Evolutionary conservation across 1,284 basidiomycete genomes (phyloP).

Genomic region (Leccinum glutinopallens): DNA sequence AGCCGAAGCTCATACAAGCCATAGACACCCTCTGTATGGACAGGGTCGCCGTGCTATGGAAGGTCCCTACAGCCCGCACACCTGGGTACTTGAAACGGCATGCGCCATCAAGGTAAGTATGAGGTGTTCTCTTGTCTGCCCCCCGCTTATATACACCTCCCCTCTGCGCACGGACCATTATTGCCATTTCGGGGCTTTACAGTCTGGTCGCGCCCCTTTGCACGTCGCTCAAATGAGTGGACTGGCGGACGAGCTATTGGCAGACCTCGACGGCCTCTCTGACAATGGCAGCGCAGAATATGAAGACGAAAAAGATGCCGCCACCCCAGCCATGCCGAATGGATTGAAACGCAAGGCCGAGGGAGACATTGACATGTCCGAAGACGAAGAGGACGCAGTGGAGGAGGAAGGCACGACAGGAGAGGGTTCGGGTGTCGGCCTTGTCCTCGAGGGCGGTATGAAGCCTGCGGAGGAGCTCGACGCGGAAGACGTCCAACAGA

Average conservation of each 20-base stretch:
- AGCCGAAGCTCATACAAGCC: constrained; percentile 39
- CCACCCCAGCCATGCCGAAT: constrained; percentile 37
- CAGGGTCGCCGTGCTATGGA: constrained; percentile 57
- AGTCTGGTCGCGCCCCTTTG: not conserved
- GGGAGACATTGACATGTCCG: constrained; percentile 53
- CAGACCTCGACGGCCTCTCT: constrained; percentile 81
- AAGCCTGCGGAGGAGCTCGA: constrained; percentile 93
- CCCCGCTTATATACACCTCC: constrained; percentile 22
- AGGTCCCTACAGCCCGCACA: constrained; percentile 45
- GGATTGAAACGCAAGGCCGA: constrained; percentile 65
- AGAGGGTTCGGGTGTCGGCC: constrained; percentile 49
- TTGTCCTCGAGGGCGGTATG: constrained; percentile 89
- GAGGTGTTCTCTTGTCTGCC: not conserved
- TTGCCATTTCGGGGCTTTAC: constrained; percentile 19
- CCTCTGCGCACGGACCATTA: constrained; percentile 30
- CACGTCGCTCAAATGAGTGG: constrained; percentile 54
- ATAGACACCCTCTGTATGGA: constrained; percentile 36
- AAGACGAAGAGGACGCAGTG: constrained; percentile 47
- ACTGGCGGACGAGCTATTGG: constrained; percentile 86
- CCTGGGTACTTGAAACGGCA: constrained; percentile 40
- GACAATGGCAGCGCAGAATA: constrained; percentile 63
- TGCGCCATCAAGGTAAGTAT: constrained; percentile 36
- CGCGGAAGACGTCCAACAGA: constrained; percentile 87
- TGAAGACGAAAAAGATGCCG: constrained; percentile 44
- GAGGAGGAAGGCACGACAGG: constrained; percentile 43